Conservation (phyloP, 2,329 filamentous ascomycete genomes). For the Epichloe gansuensis region DNA sequence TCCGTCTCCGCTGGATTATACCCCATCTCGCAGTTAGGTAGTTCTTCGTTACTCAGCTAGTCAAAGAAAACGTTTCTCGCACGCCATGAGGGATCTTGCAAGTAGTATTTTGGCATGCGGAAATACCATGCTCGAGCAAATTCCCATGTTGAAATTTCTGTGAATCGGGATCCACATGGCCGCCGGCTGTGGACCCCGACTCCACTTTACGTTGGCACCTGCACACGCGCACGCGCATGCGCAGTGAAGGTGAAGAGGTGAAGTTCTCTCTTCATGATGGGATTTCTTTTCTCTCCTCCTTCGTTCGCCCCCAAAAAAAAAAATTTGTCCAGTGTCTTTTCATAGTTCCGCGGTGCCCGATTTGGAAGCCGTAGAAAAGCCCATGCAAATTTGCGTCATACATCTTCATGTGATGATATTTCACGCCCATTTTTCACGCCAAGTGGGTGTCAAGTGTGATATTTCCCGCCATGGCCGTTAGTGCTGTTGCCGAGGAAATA, state of each 20-base stretch:
- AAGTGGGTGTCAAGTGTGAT: neutral
- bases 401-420: neutral
- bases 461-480: conserved; percentile 1
- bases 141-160: neutral
- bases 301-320: neutral
- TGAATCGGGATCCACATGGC: neutral
- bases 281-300: neutral
- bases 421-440: neutral
- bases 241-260: neutral
- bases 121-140: neutral
- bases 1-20: neutral
- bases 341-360: neutral
- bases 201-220: neutral
- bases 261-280: neutral
- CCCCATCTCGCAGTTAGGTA: neutral
- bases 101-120: too few relatives aligned
- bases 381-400: neutral
- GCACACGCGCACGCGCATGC: neutral
- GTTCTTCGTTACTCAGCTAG: neutral
- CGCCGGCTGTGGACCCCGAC: neutral
- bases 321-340: neutral
- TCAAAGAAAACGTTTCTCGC: neutral
- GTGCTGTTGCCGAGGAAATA: conserved; percentile 1
- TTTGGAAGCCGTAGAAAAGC: neutral
- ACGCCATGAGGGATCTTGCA: too few relatives aligned